A percentile compares a stretch with the other conserved stretches of the same genome.
Conservation (phyloP, 2,329 filamentous ascomycete species). For the Paraphaeosphaeria sporulosa region DNA sequence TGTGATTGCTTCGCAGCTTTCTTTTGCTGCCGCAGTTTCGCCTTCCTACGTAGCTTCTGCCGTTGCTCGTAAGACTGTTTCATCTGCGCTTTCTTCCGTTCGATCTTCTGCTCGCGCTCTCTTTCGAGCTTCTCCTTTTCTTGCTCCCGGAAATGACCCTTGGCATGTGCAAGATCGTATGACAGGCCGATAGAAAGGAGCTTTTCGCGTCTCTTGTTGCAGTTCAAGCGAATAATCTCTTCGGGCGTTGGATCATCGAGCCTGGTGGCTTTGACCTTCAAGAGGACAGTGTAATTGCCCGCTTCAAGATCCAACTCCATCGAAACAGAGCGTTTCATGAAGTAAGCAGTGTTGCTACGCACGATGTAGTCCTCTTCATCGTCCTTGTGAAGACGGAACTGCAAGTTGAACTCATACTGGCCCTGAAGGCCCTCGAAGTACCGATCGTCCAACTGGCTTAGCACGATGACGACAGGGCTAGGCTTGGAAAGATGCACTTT, state of each 20-base stretch:
- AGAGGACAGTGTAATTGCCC: conserved; percentile 76
- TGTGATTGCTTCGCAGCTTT: conserved; percentile 43
- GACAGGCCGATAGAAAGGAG: conserved; percentile 73
- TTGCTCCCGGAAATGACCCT: conserved; percentile 64
- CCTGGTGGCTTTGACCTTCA: conserved; percentile 77
- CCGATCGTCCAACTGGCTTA: conserved; percentile 67
- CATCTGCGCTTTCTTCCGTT: conserved; percentile 44
- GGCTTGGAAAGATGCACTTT: conserved; percentile 60
- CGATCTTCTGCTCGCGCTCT: conserved; percentile 48
- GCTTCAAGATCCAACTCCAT: conserved; percentile 78
- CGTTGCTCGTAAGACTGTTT: conserved; percentile 49
- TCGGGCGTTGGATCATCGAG: conserved; percentile 63
- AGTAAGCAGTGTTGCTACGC: conserved; percentile 62
- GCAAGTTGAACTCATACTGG: conserved; percentile 64
- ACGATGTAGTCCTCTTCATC: conserved; percentile 68
- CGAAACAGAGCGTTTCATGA: conserved; percentile 77
- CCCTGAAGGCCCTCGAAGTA: conserved; percentile 66
- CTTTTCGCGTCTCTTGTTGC: conserved; percentile 73
- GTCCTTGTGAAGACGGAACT: conserved; percentile 67
- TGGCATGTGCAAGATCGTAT: conserved; percentile 75
- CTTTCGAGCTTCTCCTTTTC: conserved; percentile 55
- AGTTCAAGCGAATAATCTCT: conserved; percentile 71
- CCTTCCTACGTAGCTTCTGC: conserved; percentile 47
- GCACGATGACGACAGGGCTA: conserved; percentile 64
- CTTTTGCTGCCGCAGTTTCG: conserved; percentile 48